Evolutionary conservation across 306 rosid genomes (phyloP).

Genomic region (Castanopsis chinensis): DNA sequence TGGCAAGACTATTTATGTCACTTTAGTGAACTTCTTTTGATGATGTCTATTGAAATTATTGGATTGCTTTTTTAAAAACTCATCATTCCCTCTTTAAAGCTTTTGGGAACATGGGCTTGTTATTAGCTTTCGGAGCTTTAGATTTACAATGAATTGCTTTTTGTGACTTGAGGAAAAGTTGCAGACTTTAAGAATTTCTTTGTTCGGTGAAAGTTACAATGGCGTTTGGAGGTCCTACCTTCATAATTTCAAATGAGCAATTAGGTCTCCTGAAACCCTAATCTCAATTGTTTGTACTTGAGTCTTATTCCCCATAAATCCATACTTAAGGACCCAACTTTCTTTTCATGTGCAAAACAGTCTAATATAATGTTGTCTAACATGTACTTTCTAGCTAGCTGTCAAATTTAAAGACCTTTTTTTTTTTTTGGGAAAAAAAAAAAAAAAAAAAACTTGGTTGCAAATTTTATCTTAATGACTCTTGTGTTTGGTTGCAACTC

Average conservation of each 20-base stretch:
- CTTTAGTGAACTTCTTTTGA: conserved; percentile 62
- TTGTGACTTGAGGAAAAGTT: conserved; percentile 51
- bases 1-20: conserved; percentile 36
- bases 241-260: conserved; percentile 37
- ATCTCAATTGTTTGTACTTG: background rate
- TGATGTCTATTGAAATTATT: conserved; percentile 60
- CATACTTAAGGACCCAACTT: background rate
- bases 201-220: conserved; percentile 47
- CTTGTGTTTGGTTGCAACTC: too few relatives aligned
- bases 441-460: too few relatives aligned
- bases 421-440: too few relatives aligned
- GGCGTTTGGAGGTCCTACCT: conserved; percentile 47
- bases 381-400: too few relatives aligned
- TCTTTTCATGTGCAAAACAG: conserved; percentile 1
- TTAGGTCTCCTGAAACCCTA: background rate
- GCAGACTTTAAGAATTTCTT: conserved; percentile 32
- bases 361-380: background rate
- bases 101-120: conserved; percentile 78
- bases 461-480: too few relatives aligned
- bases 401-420: too few relatives aligned
- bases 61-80: conserved; percentile 38
- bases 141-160: conserved; percentile 45
- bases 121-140: conserved; percentile 64
- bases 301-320: conserved; percentile 11
- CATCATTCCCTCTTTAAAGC: conserved; percentile 65